Conservation (phyloP, 257 asterid species). For the Coffea eugenioides region DNA sequence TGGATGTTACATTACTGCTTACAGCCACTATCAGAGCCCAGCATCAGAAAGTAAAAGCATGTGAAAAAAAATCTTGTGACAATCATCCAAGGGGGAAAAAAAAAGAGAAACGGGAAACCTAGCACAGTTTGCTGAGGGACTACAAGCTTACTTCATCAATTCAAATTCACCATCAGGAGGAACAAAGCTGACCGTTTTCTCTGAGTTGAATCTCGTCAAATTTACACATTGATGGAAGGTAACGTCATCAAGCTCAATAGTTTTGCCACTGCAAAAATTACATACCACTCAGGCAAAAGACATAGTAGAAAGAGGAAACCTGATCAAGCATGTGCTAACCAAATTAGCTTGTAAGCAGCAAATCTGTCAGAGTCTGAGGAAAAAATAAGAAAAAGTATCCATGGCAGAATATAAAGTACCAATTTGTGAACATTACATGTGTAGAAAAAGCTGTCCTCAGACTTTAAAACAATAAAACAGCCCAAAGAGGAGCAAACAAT, state of each 20-base stretch:
- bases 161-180: slow-evolving; percentile 99
- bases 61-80: background rate
- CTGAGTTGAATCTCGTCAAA: slow-evolving; percentile 97
- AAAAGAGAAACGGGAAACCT: background rate
- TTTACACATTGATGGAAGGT: slow-evolving; percentile 99
- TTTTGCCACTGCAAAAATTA: slow-evolving; percentile 79
- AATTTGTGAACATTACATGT: background rate
- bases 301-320: background rate
- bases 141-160: slow-evolving; percentile 89
- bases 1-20: background rate
- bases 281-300: background rate
- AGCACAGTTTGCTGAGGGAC: slow-evolving; percentile 7
- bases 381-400: background rate
- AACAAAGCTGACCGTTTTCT: slow-evolving; percentile 97
- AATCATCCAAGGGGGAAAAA: background rate
- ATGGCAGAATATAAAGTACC: background rate
- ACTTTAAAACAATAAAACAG: background rate
- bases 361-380: background rate
- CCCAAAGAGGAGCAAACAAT: background rate
- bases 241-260: slow-evolving; percentile 98
- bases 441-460: background rate
- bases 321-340: background rate
- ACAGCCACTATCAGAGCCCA: background rate
- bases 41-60: background rate
- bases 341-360: background rate